These are phyloP conservation scores for Codiaeum variegatum DNA, from an alignment of 441 rosid species.

Conservation along the genomic window DNA sequence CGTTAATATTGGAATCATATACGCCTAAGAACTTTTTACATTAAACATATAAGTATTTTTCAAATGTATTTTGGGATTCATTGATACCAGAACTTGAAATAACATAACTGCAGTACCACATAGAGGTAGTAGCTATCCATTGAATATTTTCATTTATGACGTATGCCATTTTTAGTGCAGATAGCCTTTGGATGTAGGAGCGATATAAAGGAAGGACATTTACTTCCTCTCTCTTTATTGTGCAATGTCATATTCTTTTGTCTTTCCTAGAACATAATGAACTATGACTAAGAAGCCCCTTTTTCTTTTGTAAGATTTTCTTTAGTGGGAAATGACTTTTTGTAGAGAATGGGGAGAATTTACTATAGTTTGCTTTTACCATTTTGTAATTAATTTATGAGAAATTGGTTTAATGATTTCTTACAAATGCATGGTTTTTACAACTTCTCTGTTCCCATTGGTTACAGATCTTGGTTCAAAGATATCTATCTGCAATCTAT, in stretches of 20 bases:
- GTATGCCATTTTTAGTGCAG: too few species aligned
- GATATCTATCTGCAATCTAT: background rate
- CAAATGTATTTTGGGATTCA: background rate
- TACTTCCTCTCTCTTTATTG: background rate
- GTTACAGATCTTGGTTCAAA: conserved; percentile 4
- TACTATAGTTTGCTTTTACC: background rate
- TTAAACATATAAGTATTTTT: background rate
- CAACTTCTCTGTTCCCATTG: background rate
- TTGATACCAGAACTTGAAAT: background rate
- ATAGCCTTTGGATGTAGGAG: background rate
- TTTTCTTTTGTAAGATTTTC: background rate
- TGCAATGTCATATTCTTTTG: background rate
- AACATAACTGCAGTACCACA: background rate
- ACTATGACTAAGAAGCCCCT: background rate
- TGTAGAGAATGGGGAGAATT: background rate
- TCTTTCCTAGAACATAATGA: background rate
- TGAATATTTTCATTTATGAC: too few species aligned
- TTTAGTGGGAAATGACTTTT: background rate
- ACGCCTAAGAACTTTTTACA: background rate
- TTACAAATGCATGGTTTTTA: background rate
- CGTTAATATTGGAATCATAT: background rate
- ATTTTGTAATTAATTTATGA: background rate
- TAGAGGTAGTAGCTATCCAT: background rate
- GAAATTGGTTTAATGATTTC: background rate
- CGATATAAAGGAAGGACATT: background rate